Conservation (phyloP, 768 basidiomycete genomes). For the Hygrophoropsis aurantiaca region DNA sequence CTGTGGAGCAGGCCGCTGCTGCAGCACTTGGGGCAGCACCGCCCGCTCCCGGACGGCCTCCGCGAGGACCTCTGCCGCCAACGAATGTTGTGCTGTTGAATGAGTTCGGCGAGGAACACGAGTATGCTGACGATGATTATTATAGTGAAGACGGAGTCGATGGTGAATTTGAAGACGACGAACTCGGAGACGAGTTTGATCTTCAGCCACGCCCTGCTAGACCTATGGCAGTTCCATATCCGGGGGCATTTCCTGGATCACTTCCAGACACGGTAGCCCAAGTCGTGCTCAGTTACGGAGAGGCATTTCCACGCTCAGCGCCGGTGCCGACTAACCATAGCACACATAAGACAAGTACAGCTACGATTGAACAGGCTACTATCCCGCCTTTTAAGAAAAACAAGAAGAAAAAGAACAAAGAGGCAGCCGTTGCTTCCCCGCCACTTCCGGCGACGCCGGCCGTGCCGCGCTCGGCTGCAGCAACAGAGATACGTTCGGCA, state of each 20-base stretch:
- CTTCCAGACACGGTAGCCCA: conserved; percentile 31
- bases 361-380: conserved; percentile 17
- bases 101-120: conserved; percentile 37
- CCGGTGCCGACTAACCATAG: conserved; percentile 13
- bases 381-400: conserved; percentile 19
- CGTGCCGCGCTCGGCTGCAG: conserved; percentile 27
- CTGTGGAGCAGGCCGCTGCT: conserved; percentile 49
- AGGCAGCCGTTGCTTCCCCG: conserved; percentile 20
- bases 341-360: conserved; percentile 25
- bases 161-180: conserved; percentile 40
- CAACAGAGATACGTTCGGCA: conserved; percentile 21
- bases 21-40: conserved; percentile 30
- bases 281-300: conserved; percentile 42
- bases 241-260: conserved; percentile 13
- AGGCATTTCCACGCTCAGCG: conserved; percentile 21
- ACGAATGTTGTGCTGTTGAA: conserved; percentile 39
- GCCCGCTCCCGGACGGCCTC: conserved; percentile 29
- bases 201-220: conserved; percentile 22
- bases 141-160: conserved; percentile 49
- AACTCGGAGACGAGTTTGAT: conserved; percentile 31
- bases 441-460: conserved; percentile 21
- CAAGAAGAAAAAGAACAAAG: conserved; percentile 50
- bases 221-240: conserved; percentile 14
- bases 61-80: conserved; percentile 30
- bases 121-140: conserved; percentile 41